These are phyloP conservation scores for Volutella citrinella DNA, from an alignment of 2,329 filamentous ascomycete genomes.

Conservation along the genomic window DNA sequence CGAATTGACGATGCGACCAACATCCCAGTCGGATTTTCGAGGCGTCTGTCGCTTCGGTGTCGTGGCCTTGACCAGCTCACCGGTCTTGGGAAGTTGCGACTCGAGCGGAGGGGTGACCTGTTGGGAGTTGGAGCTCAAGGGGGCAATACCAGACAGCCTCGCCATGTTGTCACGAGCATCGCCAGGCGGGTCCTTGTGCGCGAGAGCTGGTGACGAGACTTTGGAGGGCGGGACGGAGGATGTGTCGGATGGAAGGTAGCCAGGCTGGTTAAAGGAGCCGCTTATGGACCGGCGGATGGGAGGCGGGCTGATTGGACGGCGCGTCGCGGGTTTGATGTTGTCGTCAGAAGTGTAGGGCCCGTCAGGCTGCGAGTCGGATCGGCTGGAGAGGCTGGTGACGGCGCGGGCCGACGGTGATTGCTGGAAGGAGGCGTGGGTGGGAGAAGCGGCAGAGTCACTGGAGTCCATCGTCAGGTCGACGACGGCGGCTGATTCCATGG, in stretches of 20 bases:
- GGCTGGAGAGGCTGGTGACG: neutral
- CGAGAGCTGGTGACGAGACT: constrained; percentile 1
- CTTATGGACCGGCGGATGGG: constrained; percentile 20
- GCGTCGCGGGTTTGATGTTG: constrained; percentile 5
- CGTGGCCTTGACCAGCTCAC: constrained; percentile 8
- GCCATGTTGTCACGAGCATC: constrained; percentile 15
- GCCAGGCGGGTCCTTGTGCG: constrained; percentile 5
- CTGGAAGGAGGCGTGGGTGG: neutral
- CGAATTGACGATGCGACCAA: constrained; percentile 39
- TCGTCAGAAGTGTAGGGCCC: constrained; percentile 7
- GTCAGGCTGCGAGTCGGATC: constrained; percentile 9
- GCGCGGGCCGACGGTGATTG: neutral
- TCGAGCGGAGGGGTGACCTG: constrained; percentile 22
- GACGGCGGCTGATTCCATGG: constrained; percentile 7
- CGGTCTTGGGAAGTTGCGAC: constrained; percentile 10
- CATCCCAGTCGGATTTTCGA: constrained; percentile 36
- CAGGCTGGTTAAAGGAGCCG: constrained; percentile 3
- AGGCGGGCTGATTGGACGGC: constrained; percentile 27
- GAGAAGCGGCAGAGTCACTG: constrained; percentile 13
- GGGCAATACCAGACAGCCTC: constrained; percentile 16
- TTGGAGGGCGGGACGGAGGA: neutral
- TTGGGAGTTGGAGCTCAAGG: constrained; percentile 17
- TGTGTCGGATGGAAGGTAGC: neutral
- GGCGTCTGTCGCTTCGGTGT: constrained; percentile 22
- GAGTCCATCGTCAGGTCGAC: constrained; percentile 20